Evolutionary conservation across 2,329 filamentous ascomycete species (phyloP), one percentile per base, ranked within the genome.

Genomic region (Diplodia mutila): DNA sequence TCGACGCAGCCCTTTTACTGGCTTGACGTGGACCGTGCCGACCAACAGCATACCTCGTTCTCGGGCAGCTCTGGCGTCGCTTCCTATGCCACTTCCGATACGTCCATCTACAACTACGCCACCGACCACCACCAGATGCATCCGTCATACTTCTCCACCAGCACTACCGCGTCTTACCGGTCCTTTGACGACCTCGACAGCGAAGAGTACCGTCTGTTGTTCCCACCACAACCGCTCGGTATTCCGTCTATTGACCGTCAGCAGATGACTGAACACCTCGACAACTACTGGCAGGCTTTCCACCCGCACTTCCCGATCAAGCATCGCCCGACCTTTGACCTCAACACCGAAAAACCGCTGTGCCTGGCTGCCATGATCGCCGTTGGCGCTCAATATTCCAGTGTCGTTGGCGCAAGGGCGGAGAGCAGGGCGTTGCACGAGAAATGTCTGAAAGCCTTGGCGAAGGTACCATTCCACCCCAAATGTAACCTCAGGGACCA

Each of bases 281-380:
- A 79, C 68, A 77, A 78, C 72, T 84, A 79, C 75, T 83, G 81
- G 81, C 78, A 75, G 69, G 74, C 75, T 70, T 78, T 82, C 72
- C 80, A 83, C 74, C 79, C 81, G 70, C 70, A 76, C 70, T 82
- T 79, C 74, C 80, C 82, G 67, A 68, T 83, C 68, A 69, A 83
- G 69, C 80, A 83, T 75, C 77, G 74, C 72, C 73, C 78, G 72
- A 78, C 79, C 59, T 79, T 80, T 75, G 70, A 74, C 64, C 53
- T 75, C 68, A 64, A 76, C 67, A 71, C 68, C 54, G 70, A 73
- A n/a, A 76, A 79, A n/a, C 81, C 81, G 14, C 75, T 84, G 71
- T 75, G 83, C n/a, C 75, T 73, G 51, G 79, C 80, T 27, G 77
- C 80, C n/a, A 80, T 83, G 73, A 72, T 82, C 51, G 78, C 81